Evolutionary conservation across 78 protist species (phyloP), one percentile per base, ranked within the genome.

Genomic region (Dictyostelium intermedium): DNA sequence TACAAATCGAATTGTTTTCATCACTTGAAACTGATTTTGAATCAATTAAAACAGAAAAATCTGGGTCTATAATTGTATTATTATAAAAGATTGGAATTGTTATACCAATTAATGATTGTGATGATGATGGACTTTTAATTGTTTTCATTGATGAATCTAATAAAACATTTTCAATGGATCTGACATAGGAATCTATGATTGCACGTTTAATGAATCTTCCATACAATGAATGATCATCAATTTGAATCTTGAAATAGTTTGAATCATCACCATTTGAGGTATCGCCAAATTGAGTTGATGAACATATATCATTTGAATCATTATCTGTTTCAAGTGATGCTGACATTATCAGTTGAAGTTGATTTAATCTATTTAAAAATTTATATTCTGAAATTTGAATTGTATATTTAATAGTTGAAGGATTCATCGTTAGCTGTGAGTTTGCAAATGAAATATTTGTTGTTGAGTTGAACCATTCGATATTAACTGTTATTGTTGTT

Each of bases 31-130:
- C 37, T 25, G 78, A 72, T 27, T 27, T 72, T 10, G 23, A 14
- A 30, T 72, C 45, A 5, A 72, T 7, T 34, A 72, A 34, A 34
- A 72, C 78, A 25, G 76, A 25, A 30, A 81, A 81, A 50, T 81
- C 85, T 6, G 85, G 85, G 35, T 81, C 85, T 10, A 81, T 34
- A 3, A 56, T 47, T 8, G 32, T 39, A 35, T 18, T 32, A 16
- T 11, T 34, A 14, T 2, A 13, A 53, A 27, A 81, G 76, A 32
- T 5, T 43, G 85, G 85, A 18, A 81, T 81, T n/a, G 50, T 81
- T 18, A 81, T 53, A 45, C 85, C 85, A 53, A 81, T 81, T 0
- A 23, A 81, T 3, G 85, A 81, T 53, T 53, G 85, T 56, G 85
- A 72, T 2, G 20, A 16, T 72, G 35, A 34, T 14, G 78, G 30